Base-by-base conservation (phyloP, 129 eudicot genomes). In the Flaveria linearis region DNA sequence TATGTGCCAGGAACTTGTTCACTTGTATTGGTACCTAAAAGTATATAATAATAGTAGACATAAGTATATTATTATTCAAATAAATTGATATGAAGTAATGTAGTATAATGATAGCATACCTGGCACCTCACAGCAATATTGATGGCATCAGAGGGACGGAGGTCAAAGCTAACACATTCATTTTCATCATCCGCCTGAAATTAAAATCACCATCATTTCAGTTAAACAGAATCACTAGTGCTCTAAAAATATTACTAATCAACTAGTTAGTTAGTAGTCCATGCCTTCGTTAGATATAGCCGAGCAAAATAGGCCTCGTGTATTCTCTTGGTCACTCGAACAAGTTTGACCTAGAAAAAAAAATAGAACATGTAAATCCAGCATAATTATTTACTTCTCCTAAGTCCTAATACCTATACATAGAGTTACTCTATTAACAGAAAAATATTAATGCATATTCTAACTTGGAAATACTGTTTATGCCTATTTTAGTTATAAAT, bases 81-180 rank as follows among this genome's bases (percentile, higher is more conserved):
- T 53, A 18, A 53, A 10, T 47, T n/a, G 13, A n/a, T 45, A 17
- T 12, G 7, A 75, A 28, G 26, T 30, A 9, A 25, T 63, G 42
- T 28, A 22, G 33, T 63, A 64, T 66, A 13, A 49, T 50, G 49
- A 47, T 55, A 74, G 65, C 41, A 46, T 89, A 95, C 99, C 99
- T 95, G 87, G 90, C 94, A 91, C 84, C 96, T 89, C 72, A 95
- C 96, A 55, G 96, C 99, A 58, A 95, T 95, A 60, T 95, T 95
- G 56, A 95, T 95, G 66, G 97, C 97, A 80, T 95, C 99, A 0
- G 99, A 91, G 36, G 99, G 97, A 7, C 97, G 91, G 51, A 91
- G 85, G 71, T 95, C 97, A 80, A 91, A 87, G 83, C 86, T 80
- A 71, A 91, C 70, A 55, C 81, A 64, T 15, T 86, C 92, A 56